Percentiles rank a stretch among this genome's conserved stretches.
phyloP scores from a whole-genome alignment of 208 protist genomes.

The Plasmodiophora brassicae region DNA sequence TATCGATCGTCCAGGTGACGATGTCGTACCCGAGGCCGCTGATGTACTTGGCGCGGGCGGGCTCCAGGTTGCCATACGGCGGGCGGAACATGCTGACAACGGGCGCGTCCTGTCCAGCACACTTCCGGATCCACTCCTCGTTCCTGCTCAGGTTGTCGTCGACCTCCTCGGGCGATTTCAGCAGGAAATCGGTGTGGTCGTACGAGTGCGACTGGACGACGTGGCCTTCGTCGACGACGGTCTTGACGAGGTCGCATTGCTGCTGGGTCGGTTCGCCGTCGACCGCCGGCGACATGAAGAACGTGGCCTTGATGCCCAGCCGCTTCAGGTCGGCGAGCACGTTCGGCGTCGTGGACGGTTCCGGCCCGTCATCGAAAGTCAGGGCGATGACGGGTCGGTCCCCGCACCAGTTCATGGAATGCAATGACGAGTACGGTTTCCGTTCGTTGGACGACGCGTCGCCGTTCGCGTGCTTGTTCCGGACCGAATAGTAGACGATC shows the following conservation, averaged over 20 bases:
- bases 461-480: too few relatives aligned
- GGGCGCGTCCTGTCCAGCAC: not conserved
- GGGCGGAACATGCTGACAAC: constrained; percentile 26
- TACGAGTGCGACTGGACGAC: not conserved
- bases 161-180: not conserved
- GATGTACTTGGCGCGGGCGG: not conserved
- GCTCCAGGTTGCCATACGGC: not conserved
- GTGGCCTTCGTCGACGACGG: not conserved
- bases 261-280: not conserved
- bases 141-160: not conserved
- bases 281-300: not conserved
- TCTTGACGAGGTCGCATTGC: not conserved
- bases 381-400: not conserved
- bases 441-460: too few relatives aligned
- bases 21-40: too few relatives aligned
- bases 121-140: not conserved
- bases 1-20: too few relatives aligned
- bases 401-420: too few relatives aligned
- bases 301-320: not conserved
- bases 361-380: constrained; percentile 9
- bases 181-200: not conserved
- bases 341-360: not conserved
- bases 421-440: too few relatives aligned
- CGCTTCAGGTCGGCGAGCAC: not conserved
- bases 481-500: too few relatives aligned